These are phyloP conservation scores for Crithidia fasciculata DNA, from an alignment of 208 protist genomes.

Conservation along the genomic window DNA sequence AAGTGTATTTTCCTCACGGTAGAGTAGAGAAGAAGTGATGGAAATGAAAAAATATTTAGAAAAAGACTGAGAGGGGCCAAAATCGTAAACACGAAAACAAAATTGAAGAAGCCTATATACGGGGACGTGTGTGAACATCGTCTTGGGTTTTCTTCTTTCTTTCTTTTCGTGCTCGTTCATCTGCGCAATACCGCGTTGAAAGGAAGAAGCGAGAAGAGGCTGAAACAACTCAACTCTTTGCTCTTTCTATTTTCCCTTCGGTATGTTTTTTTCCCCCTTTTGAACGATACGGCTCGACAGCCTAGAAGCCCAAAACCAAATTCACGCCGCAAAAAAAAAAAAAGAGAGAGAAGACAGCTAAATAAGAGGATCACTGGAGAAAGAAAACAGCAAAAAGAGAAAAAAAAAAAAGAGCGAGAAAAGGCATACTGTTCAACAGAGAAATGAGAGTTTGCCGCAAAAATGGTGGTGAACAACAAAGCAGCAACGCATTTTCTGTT, in stretches of 20 bases:
- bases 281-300: background rate
- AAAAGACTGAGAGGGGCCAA: no score
- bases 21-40: no score
- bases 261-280: background rate
- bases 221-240: background rate
- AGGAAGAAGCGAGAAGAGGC: background rate
- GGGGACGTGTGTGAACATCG: no score
- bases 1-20: no score
- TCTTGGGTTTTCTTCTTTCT: background rate
- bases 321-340: conserved; percentile 12
- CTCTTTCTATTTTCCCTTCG: background rate
- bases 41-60: no score
- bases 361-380: background rate
- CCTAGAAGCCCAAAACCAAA: no score
- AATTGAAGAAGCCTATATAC: no score
- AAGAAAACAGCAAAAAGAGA: conserved; percentile 2
- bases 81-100: no score
- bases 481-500: background rate
- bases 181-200: background rate
- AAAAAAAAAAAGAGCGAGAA: background rate
- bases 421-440: no score
- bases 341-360: conserved; percentile 3
- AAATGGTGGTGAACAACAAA: background rate
- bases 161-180: background rate
- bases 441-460: conserved; percentile 3